phyloP scores from a whole-genome alignment of 257 asterid genomes.

The Nicotiana tomentosiformis region DNA sequence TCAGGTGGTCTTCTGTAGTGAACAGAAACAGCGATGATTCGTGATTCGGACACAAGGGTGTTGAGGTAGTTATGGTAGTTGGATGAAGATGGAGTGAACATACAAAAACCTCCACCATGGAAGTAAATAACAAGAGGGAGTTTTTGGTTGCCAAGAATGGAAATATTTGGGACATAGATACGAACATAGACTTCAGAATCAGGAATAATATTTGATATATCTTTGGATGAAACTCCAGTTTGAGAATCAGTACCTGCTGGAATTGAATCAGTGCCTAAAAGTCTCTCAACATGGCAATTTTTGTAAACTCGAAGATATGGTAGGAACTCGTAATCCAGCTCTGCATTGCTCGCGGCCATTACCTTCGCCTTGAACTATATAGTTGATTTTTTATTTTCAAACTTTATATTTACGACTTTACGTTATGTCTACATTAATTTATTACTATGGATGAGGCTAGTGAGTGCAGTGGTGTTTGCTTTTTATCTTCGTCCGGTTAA shows the following conservation, averaged over 20 bases:
- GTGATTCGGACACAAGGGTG: conserved; percentile 20
- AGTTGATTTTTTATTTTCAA: not conserved
- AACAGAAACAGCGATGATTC: conserved; percentile 28
- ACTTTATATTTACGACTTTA: not conserved
- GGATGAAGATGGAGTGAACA: conserved; percentile 27
- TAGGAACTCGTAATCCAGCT: conserved; percentile 18
- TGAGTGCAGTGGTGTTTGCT: no score
- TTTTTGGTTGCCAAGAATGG: not conserved
- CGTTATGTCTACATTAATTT: not conserved
- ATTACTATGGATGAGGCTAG: not conserved
- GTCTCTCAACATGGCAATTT: conserved; percentile 33
- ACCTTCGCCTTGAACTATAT: not conserved
- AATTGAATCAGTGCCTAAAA: conserved; percentile 12
- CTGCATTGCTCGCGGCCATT: not conserved
- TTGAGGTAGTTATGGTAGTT: conserved; percentile 27
- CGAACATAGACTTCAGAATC: conserved; percentile 22
- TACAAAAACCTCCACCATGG: conserved; percentile 38
- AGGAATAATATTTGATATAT: conserved; percentile 22
- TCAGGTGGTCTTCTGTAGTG: conserved; percentile 44
- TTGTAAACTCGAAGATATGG: conserved; percentile 26
- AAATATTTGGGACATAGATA: conserved; percentile 25
- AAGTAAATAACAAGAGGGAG: conserved; percentile 36
- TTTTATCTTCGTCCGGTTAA: no score
- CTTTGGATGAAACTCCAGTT: conserved; percentile 30
- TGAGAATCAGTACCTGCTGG: conserved; percentile 28